Evolutionary conservation across 2,329 filamentous ascomycete species (phyloP), one percentile per base, ranked within the genome.

Genomic region (Colletotrichum eremochloae): DNA sequence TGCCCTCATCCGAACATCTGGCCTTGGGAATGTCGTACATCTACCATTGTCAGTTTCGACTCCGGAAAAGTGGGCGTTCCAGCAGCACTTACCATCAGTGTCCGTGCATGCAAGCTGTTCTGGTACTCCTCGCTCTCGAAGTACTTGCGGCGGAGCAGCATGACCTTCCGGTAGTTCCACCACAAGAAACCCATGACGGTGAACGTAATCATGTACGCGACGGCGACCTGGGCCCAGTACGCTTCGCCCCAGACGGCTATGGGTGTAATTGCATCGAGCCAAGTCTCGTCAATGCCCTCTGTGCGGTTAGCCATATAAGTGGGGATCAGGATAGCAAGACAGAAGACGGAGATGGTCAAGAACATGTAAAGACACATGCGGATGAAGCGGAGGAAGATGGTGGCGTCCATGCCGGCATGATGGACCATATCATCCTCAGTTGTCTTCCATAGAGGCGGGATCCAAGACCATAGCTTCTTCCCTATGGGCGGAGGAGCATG

Each of bases 311-410:
- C 83, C 72, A 94, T 82, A 78, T 97, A 96, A 77, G 97, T 84
- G 0, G 96, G 96, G 50, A 98, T 91, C 75, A 98, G 86, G 72
- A 98, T 89, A 64, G 86, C 86, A 75, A 94, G 92, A 24, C 93
- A 94, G 42, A 97, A 81, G 8, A 97, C 75, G 38, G 91, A 88
- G 67, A 98, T 83, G 9, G 89, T 83, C 38, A 93, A 79, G 79
- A 98, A 97, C 75, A 98, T 93, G 80, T 97, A 96, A 72, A 96
- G 91, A 79, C 94, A 94, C 96, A 99, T 98, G 76, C 91, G 89
- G 62, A 92, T 90, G 78, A 98, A 95, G 64, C 96, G 92, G 75
- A 99, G 85, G 81, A 99, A 98, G 60, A 99, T 84, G 11, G 93
- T 93, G 11, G 95, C 96, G 82, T 99, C 96, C 84, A 99, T 86